A percentile compares a stretch with the other conserved stretches of the same genome.
Conservation (phyloP, 768 basidiomycete species). For the Auriscalpium orientale region DNA sequence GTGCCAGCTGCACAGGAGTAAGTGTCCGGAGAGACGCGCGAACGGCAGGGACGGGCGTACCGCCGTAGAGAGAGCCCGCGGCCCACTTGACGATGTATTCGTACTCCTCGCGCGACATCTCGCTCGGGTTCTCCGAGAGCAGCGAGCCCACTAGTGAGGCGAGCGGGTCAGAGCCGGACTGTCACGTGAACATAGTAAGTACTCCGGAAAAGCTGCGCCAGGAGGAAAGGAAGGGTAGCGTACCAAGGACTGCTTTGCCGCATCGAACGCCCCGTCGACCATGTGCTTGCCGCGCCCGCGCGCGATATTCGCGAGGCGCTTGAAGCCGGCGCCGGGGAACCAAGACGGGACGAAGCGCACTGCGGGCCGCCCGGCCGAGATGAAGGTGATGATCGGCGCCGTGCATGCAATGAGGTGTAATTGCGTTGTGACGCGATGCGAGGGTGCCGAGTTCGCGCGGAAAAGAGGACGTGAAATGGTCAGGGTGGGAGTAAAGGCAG, state of each 20-base stretch:
- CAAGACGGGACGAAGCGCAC: slow-evolving; percentile 13
- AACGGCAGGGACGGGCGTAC: not conserved
- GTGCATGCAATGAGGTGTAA: too few species aligned
- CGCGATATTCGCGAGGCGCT: slow-evolving; percentile 11
- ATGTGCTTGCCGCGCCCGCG: slow-evolving; percentile 12
- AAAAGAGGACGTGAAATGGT: too few species aligned
- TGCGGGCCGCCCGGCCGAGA: slow-evolving; percentile 1
- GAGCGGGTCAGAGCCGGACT: slow-evolving; percentile 7
- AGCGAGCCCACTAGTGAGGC: slow-evolving; percentile 10
- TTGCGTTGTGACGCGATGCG: too few species aligned
- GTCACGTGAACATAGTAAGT: not conserved
- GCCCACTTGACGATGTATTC: slow-evolving; percentile 16
- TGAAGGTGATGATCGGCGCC: too few species aligned
- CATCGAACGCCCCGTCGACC: slow-evolving; percentile 10
- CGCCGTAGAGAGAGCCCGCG: slow-evolving; percentile 13
- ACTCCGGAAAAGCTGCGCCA: too few species aligned
- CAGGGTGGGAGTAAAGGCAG: too few species aligned
- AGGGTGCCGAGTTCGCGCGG: too few species aligned
- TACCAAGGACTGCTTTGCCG: slow-evolving; percentile 10
- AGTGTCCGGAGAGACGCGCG: not conserved
- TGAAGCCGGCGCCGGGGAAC: slow-evolving; percentile 16
- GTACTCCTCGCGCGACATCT: slow-evolving; percentile 14
- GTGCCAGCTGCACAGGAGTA: slow-evolving; percentile 2
- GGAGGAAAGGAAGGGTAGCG: not conserved
- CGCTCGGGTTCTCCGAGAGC: slow-evolving; percentile 6